Evolutionary conservation across 345 rosid genomes (phyloP).

Genomic region (Eucalyptus brandiana): DNA sequence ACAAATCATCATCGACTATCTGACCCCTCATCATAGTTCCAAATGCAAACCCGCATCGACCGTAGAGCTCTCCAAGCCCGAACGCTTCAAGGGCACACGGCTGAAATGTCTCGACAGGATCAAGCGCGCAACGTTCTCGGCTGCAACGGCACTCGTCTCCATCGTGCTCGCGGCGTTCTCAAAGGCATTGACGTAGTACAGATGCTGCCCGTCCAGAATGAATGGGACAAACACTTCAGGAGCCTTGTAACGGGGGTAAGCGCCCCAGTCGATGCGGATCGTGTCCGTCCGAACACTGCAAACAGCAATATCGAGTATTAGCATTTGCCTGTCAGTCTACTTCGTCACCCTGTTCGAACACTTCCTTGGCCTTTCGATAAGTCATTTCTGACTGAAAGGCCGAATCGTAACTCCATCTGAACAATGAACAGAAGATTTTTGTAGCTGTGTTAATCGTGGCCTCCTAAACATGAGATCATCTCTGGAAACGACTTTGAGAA

Average conservation of each 20-base stretch:
- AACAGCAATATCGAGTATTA: not conserved
- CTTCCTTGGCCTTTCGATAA: not conserved
- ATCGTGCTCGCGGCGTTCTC: constrained; percentile 94
- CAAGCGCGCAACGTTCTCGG: constrained; percentile 86
- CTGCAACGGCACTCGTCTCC: constrained; percentile 90
- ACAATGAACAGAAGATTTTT: not conserved
- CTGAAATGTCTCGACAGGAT: constrained; percentile 42
- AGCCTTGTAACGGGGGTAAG: constrained; percentile 80
- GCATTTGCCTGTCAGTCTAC: rapidly evolving
- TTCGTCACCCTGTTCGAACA: not conserved
- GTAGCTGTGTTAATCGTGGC: not conserved
- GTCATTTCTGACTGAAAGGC: not conserved
- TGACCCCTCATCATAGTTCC: constrained; percentile 25
- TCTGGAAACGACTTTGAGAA: not conserved
- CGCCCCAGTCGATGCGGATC: constrained; percentile 77
- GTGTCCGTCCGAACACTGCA: constrained; percentile 56
- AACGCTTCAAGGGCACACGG: not conserved
- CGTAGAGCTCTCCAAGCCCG: constrained; percentile 10
- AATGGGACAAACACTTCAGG: constrained; percentile 88
- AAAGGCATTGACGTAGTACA: constrained; percentile 87
- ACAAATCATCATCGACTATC: not conserved
- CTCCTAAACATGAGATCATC: not conserved
- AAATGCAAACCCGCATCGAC: constrained; percentile 11
- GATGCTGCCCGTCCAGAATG: constrained; percentile 55
- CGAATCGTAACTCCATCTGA: not conserved